Evolutionary conservation across 2,329 filamentous ascomycete species (phyloP).

Genomic region (Colletotrichum sojae): DNA sequence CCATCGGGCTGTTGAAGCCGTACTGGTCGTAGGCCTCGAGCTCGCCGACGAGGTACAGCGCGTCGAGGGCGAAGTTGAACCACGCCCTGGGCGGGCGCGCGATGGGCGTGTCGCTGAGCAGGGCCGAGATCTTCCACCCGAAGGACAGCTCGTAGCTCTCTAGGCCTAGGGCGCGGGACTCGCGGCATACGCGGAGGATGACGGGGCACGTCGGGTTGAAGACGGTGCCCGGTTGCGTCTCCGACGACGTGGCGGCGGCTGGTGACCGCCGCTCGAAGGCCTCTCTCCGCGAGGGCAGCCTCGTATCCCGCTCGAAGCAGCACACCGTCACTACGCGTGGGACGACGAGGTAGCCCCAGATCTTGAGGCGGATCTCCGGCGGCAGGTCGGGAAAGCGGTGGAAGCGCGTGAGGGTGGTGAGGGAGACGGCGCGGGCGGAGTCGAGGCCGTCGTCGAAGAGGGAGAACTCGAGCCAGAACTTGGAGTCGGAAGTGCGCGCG

Average conservation of each 20-base stretch:
- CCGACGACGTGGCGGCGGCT: slow-evolving; percentile 38
- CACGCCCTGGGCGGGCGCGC: slow-evolving; percentile 56
- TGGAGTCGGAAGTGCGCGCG: slow-evolving; percentile 43
- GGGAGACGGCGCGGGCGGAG: slow-evolving; percentile 24
- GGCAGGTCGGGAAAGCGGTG: slow-evolving; percentile 56
- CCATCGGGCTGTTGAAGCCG: slow-evolving; percentile 64
- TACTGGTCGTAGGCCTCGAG: slow-evolving; percentile 62
- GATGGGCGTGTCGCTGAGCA: slow-evolving; percentile 52
- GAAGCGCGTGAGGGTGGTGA: slow-evolving; percentile 53
- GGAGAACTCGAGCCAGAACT: slow-evolving; percentile 63
- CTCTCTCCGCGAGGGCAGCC: slow-evolving; percentile 46
- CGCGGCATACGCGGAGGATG: slow-evolving; percentile 60
- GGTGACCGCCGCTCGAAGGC: slow-evolving; percentile 39
- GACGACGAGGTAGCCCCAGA: slow-evolving; percentile 61
- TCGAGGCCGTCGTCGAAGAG: slow-evolving; percentile 59
- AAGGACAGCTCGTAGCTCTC: slow-evolving; percentile 62
- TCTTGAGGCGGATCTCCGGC: slow-evolving; percentile 62
- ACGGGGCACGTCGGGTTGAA: slow-evolving; percentile 52
- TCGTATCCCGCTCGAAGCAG: slow-evolving; percentile 54
- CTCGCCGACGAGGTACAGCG: slow-evolving; percentile 63
- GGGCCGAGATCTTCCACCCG: slow-evolving; percentile 60
- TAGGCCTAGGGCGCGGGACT: slow-evolving; percentile 58
- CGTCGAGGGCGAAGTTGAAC: slow-evolving; percentile 64
- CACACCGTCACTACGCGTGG: slow-evolving; percentile 61
- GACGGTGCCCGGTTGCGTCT: slow-evolving; percentile 41